Conservation (phyloP, 2,329 filamentous ascomycete species). For the Lizonia empirigonia region DNA sequence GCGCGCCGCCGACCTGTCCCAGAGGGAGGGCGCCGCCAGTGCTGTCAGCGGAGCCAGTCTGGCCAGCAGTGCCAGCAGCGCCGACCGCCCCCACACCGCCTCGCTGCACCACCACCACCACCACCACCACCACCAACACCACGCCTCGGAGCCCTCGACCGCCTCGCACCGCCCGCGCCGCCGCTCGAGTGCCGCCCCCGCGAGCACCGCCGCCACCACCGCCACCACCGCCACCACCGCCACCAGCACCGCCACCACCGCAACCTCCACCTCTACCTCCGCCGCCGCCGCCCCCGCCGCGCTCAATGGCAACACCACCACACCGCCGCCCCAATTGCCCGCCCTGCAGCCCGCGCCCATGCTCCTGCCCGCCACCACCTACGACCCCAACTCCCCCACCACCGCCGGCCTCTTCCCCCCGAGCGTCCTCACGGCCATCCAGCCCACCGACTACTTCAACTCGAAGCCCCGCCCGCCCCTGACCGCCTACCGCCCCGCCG, state of each 20-base stretch:
- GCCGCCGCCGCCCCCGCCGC: slow-evolving; percentile 26
- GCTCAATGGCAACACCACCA: slow-evolving; percentile 40
- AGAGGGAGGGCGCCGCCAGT: slow-evolving; percentile 25
- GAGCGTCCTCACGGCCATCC: slow-evolving; percentile 28
- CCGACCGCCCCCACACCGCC: not conserved
- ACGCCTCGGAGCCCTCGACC: too few relatives aligned
- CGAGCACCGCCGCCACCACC: slow-evolving; percentile 55
- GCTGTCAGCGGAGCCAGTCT: slow-evolving; percentile 25
- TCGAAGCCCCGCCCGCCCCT: slow-evolving; percentile 31
- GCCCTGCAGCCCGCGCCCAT: slow-evolving; percentile 35
- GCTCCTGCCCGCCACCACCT: slow-evolving; percentile 44
- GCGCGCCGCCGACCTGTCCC: slow-evolving; percentile 51
- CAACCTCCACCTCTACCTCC: slow-evolving; percentile 46
- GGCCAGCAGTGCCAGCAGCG: not conserved
- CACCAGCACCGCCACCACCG: too few relatives aligned
- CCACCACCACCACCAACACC: slow-evolving; percentile 11
- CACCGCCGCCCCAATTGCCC: slow-evolving; percentile 33
- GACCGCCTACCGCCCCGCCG: slow-evolving; percentile 30
- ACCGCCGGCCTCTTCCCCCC: slow-evolving; percentile 46
- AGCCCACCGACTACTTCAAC: slow-evolving; percentile 49
- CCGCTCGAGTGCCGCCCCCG: slow-evolving; percentile 49
- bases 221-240: slow-evolving; percentile 55
- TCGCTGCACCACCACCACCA: not conserved
- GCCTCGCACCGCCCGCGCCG: slow-evolving; percentile 35
- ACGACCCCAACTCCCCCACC: slow-evolving; percentile 46